Conservation (phyloP, 371 early-diverging fungal species). For the Mortierella sp. region DNA sequence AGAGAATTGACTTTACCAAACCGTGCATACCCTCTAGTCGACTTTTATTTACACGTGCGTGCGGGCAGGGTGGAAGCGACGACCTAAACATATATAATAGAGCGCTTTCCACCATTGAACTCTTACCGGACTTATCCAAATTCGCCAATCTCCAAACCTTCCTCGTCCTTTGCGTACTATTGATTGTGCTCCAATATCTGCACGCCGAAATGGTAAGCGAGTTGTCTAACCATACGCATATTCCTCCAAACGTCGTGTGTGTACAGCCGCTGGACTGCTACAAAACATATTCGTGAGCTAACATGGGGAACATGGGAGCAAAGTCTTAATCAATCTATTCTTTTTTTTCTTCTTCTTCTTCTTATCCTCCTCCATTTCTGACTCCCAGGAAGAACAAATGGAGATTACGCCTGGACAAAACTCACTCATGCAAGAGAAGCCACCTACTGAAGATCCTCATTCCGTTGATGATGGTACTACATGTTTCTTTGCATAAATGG, state of each 20-base stretch:
- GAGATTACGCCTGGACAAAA: slow-evolving; percentile 38
- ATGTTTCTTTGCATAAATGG: background rate
- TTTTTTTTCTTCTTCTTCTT: background rate
- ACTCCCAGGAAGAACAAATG: slow-evolving; percentile 46
- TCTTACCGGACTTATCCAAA: slow-evolving; percentile 21
- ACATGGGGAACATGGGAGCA: background rate
- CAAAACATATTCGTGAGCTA: background rate
- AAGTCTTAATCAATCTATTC: background rate
- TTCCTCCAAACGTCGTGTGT: background rate
- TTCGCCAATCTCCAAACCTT: slow-evolving; percentile 36
- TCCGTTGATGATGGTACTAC: slow-evolving; percentile 54
- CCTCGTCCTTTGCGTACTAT: slow-evolving; percentile 46
- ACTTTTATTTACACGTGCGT: background rate
- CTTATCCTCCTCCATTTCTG: background rate
- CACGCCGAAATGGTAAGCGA: slow-evolving; percentile 48
- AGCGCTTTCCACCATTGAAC: slow-evolving; percentile 40
- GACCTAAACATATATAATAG: background rate
- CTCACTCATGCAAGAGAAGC: slow-evolving; percentile 32
- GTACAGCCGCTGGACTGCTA: background rate
- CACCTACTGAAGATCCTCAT: slow-evolving; percentile 37
- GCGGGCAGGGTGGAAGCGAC: too few species aligned
- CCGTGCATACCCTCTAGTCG: background rate
- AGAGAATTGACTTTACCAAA: background rate
- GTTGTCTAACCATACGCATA: background rate
- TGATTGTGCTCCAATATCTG: slow-evolving; percentile 41